Percentiles rank a stretch among this genome's conserved stretches.
Evolutionary conservation across 495 filamentous ascomycete species (phyloP).

Genomic region (Durotheca rogersii): DNA sequence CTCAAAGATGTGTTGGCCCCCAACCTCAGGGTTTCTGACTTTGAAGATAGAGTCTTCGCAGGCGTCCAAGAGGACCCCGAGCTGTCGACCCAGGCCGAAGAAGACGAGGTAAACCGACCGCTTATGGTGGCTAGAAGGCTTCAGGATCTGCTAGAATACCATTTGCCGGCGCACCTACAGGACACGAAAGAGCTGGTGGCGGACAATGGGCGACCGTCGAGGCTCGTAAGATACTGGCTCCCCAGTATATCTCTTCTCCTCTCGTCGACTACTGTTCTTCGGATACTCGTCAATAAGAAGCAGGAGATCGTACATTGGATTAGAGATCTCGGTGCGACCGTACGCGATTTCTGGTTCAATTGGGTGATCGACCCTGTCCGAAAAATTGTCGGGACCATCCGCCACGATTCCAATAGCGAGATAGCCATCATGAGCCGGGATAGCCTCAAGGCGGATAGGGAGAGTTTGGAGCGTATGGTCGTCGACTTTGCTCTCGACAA

Average conservation of each 20-base stretch:
- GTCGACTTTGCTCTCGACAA: constrained; percentile 88
- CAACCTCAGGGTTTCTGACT: constrained; percentile 61
- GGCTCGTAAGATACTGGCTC: constrained; percentile 84
- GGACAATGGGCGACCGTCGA: constrained; percentile 71
- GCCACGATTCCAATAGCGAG: constrained; percentile 85
- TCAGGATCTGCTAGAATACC: constrained; percentile 62
- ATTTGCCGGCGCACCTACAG: constrained; percentile 56
- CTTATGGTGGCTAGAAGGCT: constrained; percentile 65
- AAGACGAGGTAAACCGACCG: constrained; percentile 46
- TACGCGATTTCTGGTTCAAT: constrained; percentile 88
- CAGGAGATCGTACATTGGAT: constrained; percentile 77
- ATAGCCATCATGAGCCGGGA: constrained; percentile 94
- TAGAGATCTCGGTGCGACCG: constrained; percentile 68
- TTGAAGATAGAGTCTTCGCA: constrained; percentile 70
- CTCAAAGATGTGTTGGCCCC: constrained; percentile 58
- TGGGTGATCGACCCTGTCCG: constrained; percentile 86
- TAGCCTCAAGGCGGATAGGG: constrained; percentile 82
- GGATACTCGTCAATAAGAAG: constrained; percentile 67
- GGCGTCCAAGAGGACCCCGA: constrained; percentile 62
- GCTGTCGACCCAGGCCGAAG: constrained; percentile 45
- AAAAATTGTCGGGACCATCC: constrained; percentile 86
- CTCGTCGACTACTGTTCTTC: constrained; percentile 77
- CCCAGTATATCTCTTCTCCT: constrained; percentile 65
- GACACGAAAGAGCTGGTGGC: constrained; percentile 50
- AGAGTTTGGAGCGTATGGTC: constrained; percentile 94